Evolutionary conservation across 768 basidiomycete species (phyloP), one percentile per base, ranked within the genome.

Genomic region (Brasilioporus rufonigricans): DNA sequence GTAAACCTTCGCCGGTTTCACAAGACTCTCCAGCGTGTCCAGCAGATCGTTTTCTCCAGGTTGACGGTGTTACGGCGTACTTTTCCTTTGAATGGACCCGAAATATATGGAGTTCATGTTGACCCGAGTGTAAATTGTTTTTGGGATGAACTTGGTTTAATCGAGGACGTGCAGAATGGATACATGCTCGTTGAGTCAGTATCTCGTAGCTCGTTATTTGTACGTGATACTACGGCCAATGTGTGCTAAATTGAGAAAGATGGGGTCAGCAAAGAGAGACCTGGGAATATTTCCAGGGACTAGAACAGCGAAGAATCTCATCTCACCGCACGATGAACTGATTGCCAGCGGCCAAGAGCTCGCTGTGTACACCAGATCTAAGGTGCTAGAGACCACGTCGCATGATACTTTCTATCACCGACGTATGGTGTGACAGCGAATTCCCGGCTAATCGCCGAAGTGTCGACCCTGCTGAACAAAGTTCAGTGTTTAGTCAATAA

Each of bases 171-270:
- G 60, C 23, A 35, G 54, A 55, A 59, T 48, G 53, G 61, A 58
- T 53, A 51, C 43, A 59, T 57, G 49, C 44, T 47, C 33, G 47
- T 41, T 27, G 44, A 32, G 32, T 26, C 21, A 23, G 43, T 19
- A 23, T 44, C 35, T 57, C 29, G 52, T 32, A 31, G 52, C 38
- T 50, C 16, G 67, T 55, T 53, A 64, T 62, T 53, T 56, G 63
- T 68, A 68, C 67, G 67, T 70, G 59, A 68, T 66, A 29, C 11
- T n/a, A 32, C 38, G 27, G 36, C 41, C 31, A 52, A 63, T 53
- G 56, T 8, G 41, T 35, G 52, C 41, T 51, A 66, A 66, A 64
- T 64, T 60, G 60, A 66, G 65, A 54, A 50, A 5, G 19, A 52
- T 63, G 66, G 60, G 61, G 66, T 65, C 60, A 67, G 31, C 39